A percentile compares a stretch with the other conserved stretches of the same genome.
These are phyloP conservation scores for Juncus effusus DNA, from an alignment of 176 grass and related monocot species.

Conservation along the genomic window DNA sequence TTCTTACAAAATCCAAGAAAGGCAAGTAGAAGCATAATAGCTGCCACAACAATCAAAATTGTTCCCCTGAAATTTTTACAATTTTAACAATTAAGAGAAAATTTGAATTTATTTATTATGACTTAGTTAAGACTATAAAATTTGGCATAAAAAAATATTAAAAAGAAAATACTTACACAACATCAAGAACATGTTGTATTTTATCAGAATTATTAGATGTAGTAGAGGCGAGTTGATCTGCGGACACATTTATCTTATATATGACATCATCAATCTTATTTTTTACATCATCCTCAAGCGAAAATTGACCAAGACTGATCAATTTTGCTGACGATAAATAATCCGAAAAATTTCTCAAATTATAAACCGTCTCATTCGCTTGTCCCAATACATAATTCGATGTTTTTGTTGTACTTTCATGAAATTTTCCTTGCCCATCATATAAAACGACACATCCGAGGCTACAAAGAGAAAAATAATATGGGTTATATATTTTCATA, in stretches of 20 bases:
- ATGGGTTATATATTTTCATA: background rate
- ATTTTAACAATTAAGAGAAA: no score
- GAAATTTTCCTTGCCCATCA: slow-evolving; percentile 54
- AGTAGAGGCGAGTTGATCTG: slow-evolving; percentile 40
- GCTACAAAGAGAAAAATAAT: slow-evolving; percentile 24
- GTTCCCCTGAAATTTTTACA: slow-evolving; percentile 40
- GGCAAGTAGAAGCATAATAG: slow-evolving; percentile 50
- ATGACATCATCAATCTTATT: slow-evolving; percentile 42
- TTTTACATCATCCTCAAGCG: slow-evolving; percentile 26
- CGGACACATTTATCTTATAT: slow-evolving; percentile 15
- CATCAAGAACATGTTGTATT: slow-evolving; percentile 44
- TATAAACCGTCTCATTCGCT: slow-evolving; percentile 42
- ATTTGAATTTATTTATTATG: background rate
- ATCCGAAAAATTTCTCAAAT: slow-evolving; percentile 41
- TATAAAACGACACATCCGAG: slow-evolving; percentile 63
- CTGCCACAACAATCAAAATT: slow-evolving; percentile 43
- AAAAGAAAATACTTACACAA: slow-evolving; percentile 32
- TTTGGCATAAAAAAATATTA: background rate
- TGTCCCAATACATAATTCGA: slow-evolving; percentile 56
- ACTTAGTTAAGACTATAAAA: background rate
- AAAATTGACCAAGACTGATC: slow-evolving; percentile 15
- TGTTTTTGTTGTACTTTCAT: slow-evolving; percentile 49
- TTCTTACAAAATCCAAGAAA: slow-evolving; percentile 71
- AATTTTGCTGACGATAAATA: slow-evolving; percentile 55
- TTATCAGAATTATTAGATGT: slow-evolving; percentile 52